A percentile compares a stretch with the other conserved stretches of the same genome.
Evolutionary conservation across 1,284 basidiomycete species (phyloP).

Genomic region (Dichomitus squalens): DNA sequence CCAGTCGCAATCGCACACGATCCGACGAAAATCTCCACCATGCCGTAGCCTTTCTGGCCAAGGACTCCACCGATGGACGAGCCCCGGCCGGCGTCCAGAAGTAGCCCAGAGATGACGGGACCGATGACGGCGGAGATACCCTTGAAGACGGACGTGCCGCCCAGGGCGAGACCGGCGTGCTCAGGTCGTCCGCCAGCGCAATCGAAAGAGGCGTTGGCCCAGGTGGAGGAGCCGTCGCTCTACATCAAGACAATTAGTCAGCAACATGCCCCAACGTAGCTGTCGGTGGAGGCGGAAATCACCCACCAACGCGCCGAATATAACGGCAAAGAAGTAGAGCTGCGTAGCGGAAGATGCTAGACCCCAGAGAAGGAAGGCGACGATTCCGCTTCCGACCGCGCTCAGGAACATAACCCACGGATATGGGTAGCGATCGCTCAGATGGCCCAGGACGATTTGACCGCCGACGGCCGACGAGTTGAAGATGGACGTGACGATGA

Average conservation of each 20-base stretch:
- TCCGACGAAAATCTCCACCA: slow-evolving; percentile 32
- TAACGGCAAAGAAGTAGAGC: slow-evolving; percentile 30
- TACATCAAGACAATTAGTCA: not conserved
- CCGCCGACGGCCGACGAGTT: slow-evolving; percentile 31
- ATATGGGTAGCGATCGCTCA: slow-evolving; percentile 32
- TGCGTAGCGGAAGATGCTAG: slow-evolving; percentile 26
- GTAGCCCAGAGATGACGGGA: slow-evolving; percentile 26
- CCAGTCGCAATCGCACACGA: slow-evolving; percentile 28
- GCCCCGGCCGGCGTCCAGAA: slow-evolving; percentile 26
- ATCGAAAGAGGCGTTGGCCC: slow-evolving; percentile 28
- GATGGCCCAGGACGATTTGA: slow-evolving; percentile 30
- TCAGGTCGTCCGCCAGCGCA: slow-evolving; percentile 30
- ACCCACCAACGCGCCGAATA: slow-evolving; percentile 32
- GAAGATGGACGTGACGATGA: slow-evolving; percentile 29
- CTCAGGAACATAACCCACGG: slow-evolving; percentile 31
- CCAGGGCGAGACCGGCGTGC: slow-evolving; percentile 27
- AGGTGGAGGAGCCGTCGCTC: slow-evolving; percentile 31
- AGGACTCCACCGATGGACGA: slow-evolving; percentile 18
- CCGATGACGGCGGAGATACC: slow-evolving; percentile 30
- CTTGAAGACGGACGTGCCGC: slow-evolving; percentile 25
- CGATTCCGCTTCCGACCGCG: slow-evolving; percentile 25
- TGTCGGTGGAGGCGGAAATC: not conserved
- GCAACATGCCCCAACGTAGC: too few relatives aligned
- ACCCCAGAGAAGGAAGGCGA: slow-evolving; percentile 34
- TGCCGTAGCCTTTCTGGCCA: slow-evolving; percentile 28